Evolutionary conservation across 2,329 filamentous ascomycete genomes (phyloP), one percentile per base, ranked within the genome.

Genomic region (Xylariaceae sp.): DNA sequence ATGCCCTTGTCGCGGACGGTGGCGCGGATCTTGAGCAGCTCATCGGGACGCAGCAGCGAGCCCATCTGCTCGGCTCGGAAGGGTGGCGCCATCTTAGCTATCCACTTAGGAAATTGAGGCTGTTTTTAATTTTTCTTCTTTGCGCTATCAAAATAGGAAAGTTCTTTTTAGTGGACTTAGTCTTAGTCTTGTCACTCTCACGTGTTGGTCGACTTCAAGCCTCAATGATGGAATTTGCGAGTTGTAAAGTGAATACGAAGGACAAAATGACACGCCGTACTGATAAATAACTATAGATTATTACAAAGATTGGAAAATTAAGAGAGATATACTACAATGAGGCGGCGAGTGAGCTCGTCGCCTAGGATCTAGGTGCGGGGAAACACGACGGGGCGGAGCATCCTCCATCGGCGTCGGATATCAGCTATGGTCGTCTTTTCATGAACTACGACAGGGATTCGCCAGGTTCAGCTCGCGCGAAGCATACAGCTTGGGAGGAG

Each of bases 21-120:
- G 56, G 82, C 80, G 61, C 88, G 85, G 56, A 81, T 82, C 45
- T 83, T 76, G 29, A 88, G 75, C 50, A 90, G 78, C 50, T 81
- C 75, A 55, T 86, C 74, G 6, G 88, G 87, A n/a, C 88, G 84
- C 36, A 91, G 81, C 26, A 91, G 77, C 11, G 87, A 90, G 63
- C 88, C 88, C 64, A 90, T 78, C 64, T 91, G 88, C 77, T 91
- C 88, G 43, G 88, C 88, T 64, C 88, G 81, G 77, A 89, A 91
- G 26, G 88, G 88, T 16, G 75, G 75, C 11, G 67, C 58, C 64
- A 67, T 64, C 20, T 53, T 58, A 6, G 16, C 33, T 6, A 10
- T 16, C 16, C 3, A 3, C 16, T 15, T 11, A 9, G 13, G 8
- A 13, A 47, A 24, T 32, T 2, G 27, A 46, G n/a, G 20, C 11